A percentile compares a stretch with the other conserved stretches of the same genome.
phyloP scores from a whole-genome alignment of 257 asterid genomes.

The Solanum raphanifolium region DNA sequence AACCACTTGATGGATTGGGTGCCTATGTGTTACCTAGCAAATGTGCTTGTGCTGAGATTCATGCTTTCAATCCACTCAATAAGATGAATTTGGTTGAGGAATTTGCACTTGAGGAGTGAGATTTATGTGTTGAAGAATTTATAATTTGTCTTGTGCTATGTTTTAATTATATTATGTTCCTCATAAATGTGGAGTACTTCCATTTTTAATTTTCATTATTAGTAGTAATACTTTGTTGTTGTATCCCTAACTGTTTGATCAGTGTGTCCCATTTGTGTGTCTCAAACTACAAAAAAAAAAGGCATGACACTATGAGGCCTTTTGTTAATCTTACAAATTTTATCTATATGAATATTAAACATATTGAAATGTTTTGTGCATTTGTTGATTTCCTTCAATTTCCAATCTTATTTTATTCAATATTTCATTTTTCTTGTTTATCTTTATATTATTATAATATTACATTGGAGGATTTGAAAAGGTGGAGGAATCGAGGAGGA shows the following conservation, averaged over 20 bases:
- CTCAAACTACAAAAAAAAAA: neutral
- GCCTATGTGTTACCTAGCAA: constrained; percentile 34
- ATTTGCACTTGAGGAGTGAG: constrained; percentile 43
- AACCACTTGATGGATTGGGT: neutral
- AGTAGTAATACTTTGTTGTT: neutral
- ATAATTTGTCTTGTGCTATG: neutral
- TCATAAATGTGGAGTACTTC: neutral
- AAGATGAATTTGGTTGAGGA: constrained; percentile 54
- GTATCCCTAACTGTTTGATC: neutral
- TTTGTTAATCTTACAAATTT: neutral
- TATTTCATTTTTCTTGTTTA: neutral
- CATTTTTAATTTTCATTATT: neutral
- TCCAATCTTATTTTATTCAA: neutral
- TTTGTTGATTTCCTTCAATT: neutral
- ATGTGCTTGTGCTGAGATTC: constrained; percentile 56
- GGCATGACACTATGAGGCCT: neutral
- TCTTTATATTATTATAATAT: neutral
- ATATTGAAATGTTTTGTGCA: neutral
- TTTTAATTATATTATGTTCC: neutral
- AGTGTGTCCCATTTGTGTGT: neutral
- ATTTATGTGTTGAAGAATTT: neutral
- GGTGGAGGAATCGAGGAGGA: neutral
- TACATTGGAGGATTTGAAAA: neutral
- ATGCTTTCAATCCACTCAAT: constrained; percentile 39
- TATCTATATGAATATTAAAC: neutral